A percentile compares a stretch with the other conserved stretches of the same genome.
These are phyloP conservation scores for Trichosporon coremiiforme DNA, from an alignment of 1,284 basidiomycete species.

Conservation along the genomic window DNA sequence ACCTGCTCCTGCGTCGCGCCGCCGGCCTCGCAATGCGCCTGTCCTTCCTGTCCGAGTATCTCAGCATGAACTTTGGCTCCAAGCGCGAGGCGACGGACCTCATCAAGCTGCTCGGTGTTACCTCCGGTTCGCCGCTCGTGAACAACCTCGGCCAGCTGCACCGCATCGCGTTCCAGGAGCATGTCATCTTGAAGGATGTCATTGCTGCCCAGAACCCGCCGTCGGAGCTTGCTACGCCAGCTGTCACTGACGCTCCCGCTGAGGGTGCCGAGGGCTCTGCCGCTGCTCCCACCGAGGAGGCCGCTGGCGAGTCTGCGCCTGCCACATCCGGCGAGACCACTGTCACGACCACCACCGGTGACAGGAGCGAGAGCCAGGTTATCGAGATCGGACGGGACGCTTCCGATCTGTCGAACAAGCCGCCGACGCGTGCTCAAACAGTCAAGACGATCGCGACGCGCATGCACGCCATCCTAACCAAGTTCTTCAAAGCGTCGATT, in stretches of 20 bases:
- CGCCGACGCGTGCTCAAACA: slow-evolving; percentile 25
- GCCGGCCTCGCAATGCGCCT: slow-evolving; percentile 61
- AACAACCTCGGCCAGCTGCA: slow-evolving; percentile 78
- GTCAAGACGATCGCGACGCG: slow-evolving; percentile 75
- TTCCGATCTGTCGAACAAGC: slow-evolving; percentile 20
- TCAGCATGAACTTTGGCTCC: slow-evolving; percentile 55
- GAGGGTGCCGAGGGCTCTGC: slow-evolving; percentile 1
- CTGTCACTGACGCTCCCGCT: background rate
- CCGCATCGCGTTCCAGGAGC: slow-evolving; percentile 64
- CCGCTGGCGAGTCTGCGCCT: no score
- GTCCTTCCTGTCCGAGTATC: slow-evolving; percentile 73
- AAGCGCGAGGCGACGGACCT: slow-evolving; percentile 70
- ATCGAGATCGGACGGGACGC: slow-evolving; percentile 14
- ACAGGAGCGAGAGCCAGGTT: slow-evolving; percentile 1
- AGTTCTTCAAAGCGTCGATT: slow-evolving; percentile 88
- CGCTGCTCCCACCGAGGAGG: background rate
- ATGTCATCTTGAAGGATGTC: slow-evolving; percentile 66
- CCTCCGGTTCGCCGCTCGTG: slow-evolving; percentile 68
- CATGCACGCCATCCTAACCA: slow-evolving; percentile 73
- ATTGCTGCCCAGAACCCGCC: slow-evolving; percentile 24
- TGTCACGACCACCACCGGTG: background rate
- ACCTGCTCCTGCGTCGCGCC: slow-evolving; percentile 21
- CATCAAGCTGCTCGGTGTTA: slow-evolving; percentile 71
- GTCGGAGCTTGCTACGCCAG: slow-evolving; percentile 25
- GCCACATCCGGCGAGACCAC: background rate